Base-by-base conservation (phyloP, 2,329 filamentous ascomycete genomes). In the Monilinia polystroma region DNA sequence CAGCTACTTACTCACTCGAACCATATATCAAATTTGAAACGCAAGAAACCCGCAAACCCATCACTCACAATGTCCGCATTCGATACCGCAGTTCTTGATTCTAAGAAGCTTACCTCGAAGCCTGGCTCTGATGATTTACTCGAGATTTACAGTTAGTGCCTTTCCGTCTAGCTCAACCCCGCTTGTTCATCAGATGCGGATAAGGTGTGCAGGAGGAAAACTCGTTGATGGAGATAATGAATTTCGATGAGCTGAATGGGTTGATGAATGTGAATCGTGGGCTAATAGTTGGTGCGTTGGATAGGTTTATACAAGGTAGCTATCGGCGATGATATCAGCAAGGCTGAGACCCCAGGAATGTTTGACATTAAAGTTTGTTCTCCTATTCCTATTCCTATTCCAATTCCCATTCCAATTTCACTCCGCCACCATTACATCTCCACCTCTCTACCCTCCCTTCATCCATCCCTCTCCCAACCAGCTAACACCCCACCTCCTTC, bases 101-200 rank as follows among this genome's bases (percentile, higher is more conserved):
- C 84, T 79, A 86, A 86, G 80, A 88, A 90, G 83, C 83, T 91
- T 71, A 85, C 84, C 72, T 77, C 80, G 71, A 89, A 88, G 84
- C 88, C 88, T 64, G 77, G 72, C 75, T 85, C 86, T 79, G 82
- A 86, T 26, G 85, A 91, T 71, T 82, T 90, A 58, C 85, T 92
- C n/a, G 62, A 71, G 56, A 69, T 76, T 43, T 76, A 73, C 68
- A 72, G 70, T 76, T 63, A 35, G 68, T 66, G 6, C 41, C 26
- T 5, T 14, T 35, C 32, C 18, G 38, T 29, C 18, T 18, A 23
- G 5, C 51, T 16, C 32, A 18, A 6, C 16, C 26, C 12, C 16
- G 10, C 20, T 2, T 6, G 26, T 32, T 47, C 20, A 18, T 18
- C 11, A 11, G 4, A 18, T 60, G 11, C 10, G 20, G 4, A 18